Conservation (phyloP, 805 yeast genomes). For the Monosporozyma unispora region DNA sequence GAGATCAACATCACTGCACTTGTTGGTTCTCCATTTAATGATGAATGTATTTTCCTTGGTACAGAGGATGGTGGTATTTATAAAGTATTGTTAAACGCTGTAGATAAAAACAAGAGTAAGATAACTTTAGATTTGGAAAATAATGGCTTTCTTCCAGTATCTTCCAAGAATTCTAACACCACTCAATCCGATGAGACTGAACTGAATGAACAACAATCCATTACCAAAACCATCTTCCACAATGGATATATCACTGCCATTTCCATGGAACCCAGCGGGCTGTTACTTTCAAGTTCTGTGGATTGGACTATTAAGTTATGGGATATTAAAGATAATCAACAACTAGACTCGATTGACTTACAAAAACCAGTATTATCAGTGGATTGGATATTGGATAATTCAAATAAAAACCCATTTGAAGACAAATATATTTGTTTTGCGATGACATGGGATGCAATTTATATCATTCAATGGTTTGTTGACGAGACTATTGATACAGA, state of each 20-base stretch:
- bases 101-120: neutral
- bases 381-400: constrained; percentile 10
- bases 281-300: constrained; percentile 17
- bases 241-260: constrained; percentile 15
- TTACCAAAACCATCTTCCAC: constrained; percentile 12
- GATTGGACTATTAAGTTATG: constrained; percentile 24
- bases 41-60: constrained; percentile 17
- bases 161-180: neutral
- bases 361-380: constrained; percentile 14
- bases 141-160: constrained; percentile 18
- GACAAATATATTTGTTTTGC: constrained; percentile 5
- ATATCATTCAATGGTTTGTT: constrained; percentile 5
- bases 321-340: constrained; percentile 13
- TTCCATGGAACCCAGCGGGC: constrained; percentile 8
- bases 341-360: constrained; percentile 12
- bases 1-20: constrained; percentile 3
- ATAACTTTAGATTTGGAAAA: constrained; percentile 10
- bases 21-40: constrained; percentile 13
- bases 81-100: constrained; percentile 10
- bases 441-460: constrained; percentile 10
- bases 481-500: neutral
- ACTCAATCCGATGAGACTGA: neutral
- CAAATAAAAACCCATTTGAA: neutral
- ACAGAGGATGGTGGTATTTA: constrained; percentile 25
- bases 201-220: too few species aligned